Base-by-base conservation (phyloP, 306 rosid species). In the Lablab purpureus region DNA sequence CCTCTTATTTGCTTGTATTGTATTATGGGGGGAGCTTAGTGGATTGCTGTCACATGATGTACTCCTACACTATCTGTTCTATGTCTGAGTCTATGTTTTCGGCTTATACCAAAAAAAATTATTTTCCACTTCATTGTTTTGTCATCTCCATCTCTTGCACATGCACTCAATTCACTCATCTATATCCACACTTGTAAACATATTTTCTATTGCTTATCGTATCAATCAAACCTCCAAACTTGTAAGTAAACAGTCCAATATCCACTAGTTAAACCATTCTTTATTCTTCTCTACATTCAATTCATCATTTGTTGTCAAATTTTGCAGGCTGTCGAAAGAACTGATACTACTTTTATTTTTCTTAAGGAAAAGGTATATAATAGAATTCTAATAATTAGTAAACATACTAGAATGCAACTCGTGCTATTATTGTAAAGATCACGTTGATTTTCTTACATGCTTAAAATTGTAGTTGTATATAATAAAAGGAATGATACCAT, bases 71-170 rank as follows among this genome's bases (percentile, higher is more conserved):
- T 88, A 62, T 65, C 84, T 84, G 80, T 88, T 91, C 81, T 80
- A 89, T 87, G 86, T 88, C 86, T 62, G 90, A 86, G 89, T 84
- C 81, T 80, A 63, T 84, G 91, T 76, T 86, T 89, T 87, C 91
- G 85, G 89, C 96, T 79, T 84, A 87, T 86, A 86, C 92, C 69
- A 25, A 30, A 27, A 59, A 66, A 68, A 7, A 82, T 88, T 79
- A 60, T 70, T 68, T 60, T 55, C 74, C 49, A 4, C 75, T 11
- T 32, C 13, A 40, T 36, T 10, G 14, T 18, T 18, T 15, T 62
- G 1, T 10, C 17, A 27, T 68, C 77, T 41, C 25, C 17, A 27
- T 68, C 77, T 41, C 34, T 63, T 71, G 56, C 83, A 15, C 79
- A n/a, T 73, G 80, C 40, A 46, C 19, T 55, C 8, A 60, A 1